phyloP scores from a whole-genome alignment of 768 basidiomycete species.

The Coprinopsis cinerea region DNA sequence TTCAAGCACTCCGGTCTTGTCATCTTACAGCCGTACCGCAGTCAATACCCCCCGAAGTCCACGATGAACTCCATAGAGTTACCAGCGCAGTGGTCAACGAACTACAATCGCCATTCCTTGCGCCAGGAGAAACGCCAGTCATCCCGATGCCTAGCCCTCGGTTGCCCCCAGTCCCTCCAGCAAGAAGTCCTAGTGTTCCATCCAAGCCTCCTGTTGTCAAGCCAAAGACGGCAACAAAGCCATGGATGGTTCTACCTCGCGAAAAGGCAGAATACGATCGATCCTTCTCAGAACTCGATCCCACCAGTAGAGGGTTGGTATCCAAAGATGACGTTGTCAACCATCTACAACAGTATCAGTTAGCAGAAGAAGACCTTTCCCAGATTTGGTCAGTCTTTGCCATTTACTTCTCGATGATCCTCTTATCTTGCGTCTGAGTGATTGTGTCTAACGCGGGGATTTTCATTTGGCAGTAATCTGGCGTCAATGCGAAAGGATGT shows the following conservation, averaged over 20 bases:
- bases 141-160: background rate
- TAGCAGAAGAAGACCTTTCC: constrained; percentile 28
- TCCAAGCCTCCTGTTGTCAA: constrained; percentile 4
- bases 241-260: constrained; percentile 23
- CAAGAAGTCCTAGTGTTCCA: background rate
- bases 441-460: too few species aligned
- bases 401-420: background rate
- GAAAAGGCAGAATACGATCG: constrained; percentile 25
- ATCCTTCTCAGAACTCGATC: constrained; percentile 28
- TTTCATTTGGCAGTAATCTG: constrained; percentile 22
- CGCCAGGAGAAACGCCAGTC: constrained; percentile 3
- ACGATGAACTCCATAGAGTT: constrained; percentile 20
- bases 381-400: constrained; percentile 30
- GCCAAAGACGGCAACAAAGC: constrained; percentile 2
- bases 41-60: constrained; percentile 25
- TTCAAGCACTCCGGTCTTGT: constrained; percentile 34
- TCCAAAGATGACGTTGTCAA: constrained; percentile 27
- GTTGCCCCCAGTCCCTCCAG: background rate
- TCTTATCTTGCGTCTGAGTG: too few species aligned
- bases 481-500: constrained; percentile 29
- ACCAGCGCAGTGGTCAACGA: background rate
- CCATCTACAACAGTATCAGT: constrained; percentile 27
- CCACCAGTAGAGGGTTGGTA: constrained; percentile 23
- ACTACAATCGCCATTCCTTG: constrained; percentile 8
- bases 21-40: constrained; percentile 26